Evolutionary conservation across 108 stramenopile species (phyloP).

Genomic region (Pseudonitzschia pungens): DNA sequence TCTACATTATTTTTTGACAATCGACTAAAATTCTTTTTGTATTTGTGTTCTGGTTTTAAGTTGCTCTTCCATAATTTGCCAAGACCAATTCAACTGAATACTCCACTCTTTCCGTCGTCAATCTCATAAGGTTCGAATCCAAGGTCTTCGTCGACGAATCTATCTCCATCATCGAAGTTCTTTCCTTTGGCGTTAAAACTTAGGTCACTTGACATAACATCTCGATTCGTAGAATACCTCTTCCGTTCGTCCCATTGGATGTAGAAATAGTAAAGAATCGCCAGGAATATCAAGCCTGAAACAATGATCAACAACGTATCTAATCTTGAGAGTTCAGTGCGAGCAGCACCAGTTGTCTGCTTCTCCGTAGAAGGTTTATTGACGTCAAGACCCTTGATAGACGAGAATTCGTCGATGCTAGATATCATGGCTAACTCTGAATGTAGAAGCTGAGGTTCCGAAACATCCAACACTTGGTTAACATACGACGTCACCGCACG

Average conservation of each 20-base stretch:
- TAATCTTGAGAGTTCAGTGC: neutral
- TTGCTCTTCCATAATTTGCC: neutral
- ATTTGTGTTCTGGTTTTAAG: too few relatives aligned
- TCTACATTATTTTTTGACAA: too few relatives aligned
- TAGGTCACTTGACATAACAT: neutral
- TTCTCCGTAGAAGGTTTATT: neutral
- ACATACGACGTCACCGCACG: conserved; percentile 16
- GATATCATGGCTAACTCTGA: conserved; percentile 21
- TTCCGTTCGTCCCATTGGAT: conserved; percentile 21
- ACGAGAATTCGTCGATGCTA: conserved; percentile 11
- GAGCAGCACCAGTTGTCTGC: neutral
- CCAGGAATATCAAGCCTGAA: conserved; percentile 2
- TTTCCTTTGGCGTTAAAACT: neutral
- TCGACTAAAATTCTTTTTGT: too few relatives aligned
- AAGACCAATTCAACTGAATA: neutral
- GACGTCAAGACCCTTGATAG: neutral
- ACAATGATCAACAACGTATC: conserved; percentile 12
- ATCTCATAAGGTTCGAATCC: neutral
- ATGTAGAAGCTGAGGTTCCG: conserved; percentile 25
- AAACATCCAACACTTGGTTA: conserved; percentile 6
- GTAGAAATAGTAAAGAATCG: conserved; percentile 19
- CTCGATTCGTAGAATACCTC: neutral
- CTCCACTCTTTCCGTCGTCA: neutral
- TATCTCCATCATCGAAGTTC: neutral
- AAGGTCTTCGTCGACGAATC: conserved; percentile 6